These are phyloP conservation scores for Ocimum tenuiflorum DNA, from an alignment of 257 asterid genomes.

Conservation along the genomic window DNA sequence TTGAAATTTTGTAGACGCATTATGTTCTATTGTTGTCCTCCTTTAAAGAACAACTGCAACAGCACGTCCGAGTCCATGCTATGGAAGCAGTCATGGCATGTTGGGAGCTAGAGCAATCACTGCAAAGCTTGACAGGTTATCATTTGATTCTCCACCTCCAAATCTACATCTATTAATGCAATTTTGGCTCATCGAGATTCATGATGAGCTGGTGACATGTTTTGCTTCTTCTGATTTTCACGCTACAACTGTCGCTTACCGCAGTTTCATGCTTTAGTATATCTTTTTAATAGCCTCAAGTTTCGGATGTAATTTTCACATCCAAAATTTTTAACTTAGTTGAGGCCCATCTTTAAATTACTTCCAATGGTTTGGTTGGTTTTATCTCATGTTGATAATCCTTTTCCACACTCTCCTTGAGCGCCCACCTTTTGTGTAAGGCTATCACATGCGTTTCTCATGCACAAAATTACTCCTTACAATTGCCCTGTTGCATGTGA, in stretches of 20 bases:
- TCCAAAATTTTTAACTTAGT: background rate
- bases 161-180: background rate
- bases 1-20: conserved; percentile 57
- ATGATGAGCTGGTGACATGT: background rate
- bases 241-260: background rate
- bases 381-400: background rate
- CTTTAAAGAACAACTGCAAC: conserved; percentile 96
- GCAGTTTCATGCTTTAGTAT: background rate
- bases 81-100: conserved; percentile 99
- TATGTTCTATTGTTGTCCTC: conserved; percentile 87
- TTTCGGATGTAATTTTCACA: background rate
- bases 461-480: background rate
- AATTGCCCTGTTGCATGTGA: background rate
- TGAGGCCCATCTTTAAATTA: background rate
- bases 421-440: background rate
- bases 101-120: conserved; percentile 99
- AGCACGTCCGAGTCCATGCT: conserved; percentile 96
- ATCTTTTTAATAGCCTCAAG: background rate
- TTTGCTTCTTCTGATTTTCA: background rate
- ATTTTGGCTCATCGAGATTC: background rate
- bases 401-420: background rate
- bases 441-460: background rate
- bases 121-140: conserved; percentile 92
- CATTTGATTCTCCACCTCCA: background rate
- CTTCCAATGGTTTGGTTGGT: background rate